These are phyloP conservation scores for Calonectria fujianensis DNA, from an alignment of 2,329 filamentous ascomycete genomes.

Conservation along the genomic window DNA sequence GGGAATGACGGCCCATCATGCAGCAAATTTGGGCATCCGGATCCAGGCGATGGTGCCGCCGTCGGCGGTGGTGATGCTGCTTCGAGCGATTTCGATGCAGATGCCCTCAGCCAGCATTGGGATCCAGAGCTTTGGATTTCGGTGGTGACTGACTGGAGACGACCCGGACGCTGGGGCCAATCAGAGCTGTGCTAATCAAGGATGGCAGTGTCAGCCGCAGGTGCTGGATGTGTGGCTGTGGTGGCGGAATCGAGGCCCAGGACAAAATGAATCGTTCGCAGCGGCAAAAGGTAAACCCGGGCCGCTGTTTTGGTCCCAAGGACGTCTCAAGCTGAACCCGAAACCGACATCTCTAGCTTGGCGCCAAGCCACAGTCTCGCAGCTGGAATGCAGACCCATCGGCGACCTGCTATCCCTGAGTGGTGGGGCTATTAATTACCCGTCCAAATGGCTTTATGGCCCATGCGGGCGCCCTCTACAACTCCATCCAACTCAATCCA, in stretches of 20 bases:
- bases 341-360: slow-evolving; percentile 24
- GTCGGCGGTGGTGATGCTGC: slow-evolving; percentile 19
- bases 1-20: slow-evolving; percentile 39
- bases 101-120: background rate
- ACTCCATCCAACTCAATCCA: slow-evolving; percentile 17
- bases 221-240: background rate
- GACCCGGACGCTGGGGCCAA: background rate
- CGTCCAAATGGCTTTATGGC: slow-evolving; percentile 13
- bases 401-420: slow-evolving; percentile 12
- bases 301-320: background rate
- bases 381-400: slow-evolving; percentile 26
- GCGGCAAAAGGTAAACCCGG: slow-evolving; percentile 24
- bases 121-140: slow-evolving; percentile 5
- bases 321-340: slow-evolving; percentile 22
- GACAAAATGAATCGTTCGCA: background rate
- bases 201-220: background rate
- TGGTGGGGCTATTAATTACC: slow-evolving; percentile 25
- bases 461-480: slow-evolving; percentile 31
- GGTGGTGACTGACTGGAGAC: background rate
- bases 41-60: background rate
- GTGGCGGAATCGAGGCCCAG: background rate
- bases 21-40: slow-evolving; percentile 10
- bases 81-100: slow-evolving; percentile 15
- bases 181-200: slow-evolving; percentile 1
- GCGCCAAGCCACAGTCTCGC: slow-evolving; percentile 25